A percentile compares a stretch with the other conserved stretches of the same genome.
Conservation (phyloP, 768 basidiomycete species). For the Lactarius pseudohatsudake region DNA sequence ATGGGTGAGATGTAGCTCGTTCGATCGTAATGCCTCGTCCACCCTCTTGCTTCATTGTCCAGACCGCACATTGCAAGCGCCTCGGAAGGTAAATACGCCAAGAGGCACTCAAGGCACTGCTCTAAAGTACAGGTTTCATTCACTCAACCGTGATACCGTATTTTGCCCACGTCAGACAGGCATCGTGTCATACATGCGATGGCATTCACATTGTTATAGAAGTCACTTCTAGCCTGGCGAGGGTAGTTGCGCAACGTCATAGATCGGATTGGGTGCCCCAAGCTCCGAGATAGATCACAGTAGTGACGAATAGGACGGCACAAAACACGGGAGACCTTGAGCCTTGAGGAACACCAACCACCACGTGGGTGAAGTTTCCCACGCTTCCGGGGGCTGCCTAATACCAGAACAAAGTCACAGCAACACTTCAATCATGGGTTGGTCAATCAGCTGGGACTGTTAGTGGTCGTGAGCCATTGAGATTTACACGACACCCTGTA, state of each 20-base stretch:
- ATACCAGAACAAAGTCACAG: no score
- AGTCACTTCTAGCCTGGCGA: not conserved
- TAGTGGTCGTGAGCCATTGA: no score
- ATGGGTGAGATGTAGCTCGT: not conserved
- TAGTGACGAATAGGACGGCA: not conserved
- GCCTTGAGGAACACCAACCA: no score
- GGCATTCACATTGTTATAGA: not conserved
- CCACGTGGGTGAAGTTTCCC: no score
- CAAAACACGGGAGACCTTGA: no score
- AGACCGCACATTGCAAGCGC: not conserved
- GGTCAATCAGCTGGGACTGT: no score
- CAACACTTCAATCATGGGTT: no score
- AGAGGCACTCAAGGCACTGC: not conserved
- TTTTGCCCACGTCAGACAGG: not conserved
- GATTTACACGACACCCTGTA: no score
- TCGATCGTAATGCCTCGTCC: not conserved
- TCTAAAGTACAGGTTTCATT: not conserved
- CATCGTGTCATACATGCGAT: not conserved
- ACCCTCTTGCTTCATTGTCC: not conserved
- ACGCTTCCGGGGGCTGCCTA: no score
- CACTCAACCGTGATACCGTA: not conserved
- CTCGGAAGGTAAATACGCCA: not conserved
- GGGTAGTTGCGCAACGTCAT: not conserved
- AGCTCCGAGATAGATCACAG: not conserved
- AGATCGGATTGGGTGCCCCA: not conserved